Conservation (phyloP, 2,329 filamentous ascomycete genomes). For the Fusarium sp. region DNA sequence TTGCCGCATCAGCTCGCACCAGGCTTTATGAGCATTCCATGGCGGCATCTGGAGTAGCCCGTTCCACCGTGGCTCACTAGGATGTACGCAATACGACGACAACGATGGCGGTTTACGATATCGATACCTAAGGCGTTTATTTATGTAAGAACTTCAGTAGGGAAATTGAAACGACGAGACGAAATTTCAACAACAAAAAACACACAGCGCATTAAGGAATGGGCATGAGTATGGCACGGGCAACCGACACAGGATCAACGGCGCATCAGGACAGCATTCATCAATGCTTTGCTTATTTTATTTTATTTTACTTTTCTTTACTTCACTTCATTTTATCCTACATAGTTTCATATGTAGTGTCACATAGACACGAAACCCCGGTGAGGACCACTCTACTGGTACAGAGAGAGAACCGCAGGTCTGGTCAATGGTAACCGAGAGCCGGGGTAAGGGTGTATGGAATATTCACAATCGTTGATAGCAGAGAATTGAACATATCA, state of each 20-base stretch:
- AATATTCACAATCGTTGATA: slow-evolving; percentile 28
- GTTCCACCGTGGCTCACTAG: slow-evolving; percentile 31
- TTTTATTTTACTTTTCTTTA: slow-evolving; percentile 10
- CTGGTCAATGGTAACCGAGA: slow-evolving; percentile 36
- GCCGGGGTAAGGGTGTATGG: slow-evolving; percentile 7
- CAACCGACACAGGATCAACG: slow-evolving; percentile 22
- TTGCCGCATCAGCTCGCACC: slow-evolving; percentile 21
- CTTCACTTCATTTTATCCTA: slow-evolving; percentile 15
- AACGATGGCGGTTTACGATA: not conserved
- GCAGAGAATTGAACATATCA: slow-evolving; percentile 21
- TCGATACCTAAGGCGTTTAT: slow-evolving; percentile 19
- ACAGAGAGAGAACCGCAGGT: slow-evolving; percentile 29
- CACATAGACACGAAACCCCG: slow-evolving; percentile 36
- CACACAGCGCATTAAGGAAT: slow-evolving; percentile 23
- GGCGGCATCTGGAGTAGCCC: slow-evolving; percentile 22
- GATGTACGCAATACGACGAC: slow-evolving; percentile 1
- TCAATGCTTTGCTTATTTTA: slow-evolving; percentile 30
- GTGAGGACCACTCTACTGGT: slow-evolving; percentile 36
- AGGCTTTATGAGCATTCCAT: slow-evolving; percentile 40
- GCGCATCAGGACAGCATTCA: slow-evolving; percentile 39
- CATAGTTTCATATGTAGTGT: slow-evolving; percentile 28
- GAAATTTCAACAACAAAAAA: slow-evolving; percentile 30
- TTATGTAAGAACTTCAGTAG: slow-evolving; percentile 26
- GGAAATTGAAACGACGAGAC: slow-evolving; percentile 39
- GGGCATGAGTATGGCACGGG: slow-evolving; percentile 24